These are phyloP conservation scores for Magnolia kwangsiensis DNA, from an alignment of 164 flowering plant genomes.

Conservation along the genomic window DNA sequence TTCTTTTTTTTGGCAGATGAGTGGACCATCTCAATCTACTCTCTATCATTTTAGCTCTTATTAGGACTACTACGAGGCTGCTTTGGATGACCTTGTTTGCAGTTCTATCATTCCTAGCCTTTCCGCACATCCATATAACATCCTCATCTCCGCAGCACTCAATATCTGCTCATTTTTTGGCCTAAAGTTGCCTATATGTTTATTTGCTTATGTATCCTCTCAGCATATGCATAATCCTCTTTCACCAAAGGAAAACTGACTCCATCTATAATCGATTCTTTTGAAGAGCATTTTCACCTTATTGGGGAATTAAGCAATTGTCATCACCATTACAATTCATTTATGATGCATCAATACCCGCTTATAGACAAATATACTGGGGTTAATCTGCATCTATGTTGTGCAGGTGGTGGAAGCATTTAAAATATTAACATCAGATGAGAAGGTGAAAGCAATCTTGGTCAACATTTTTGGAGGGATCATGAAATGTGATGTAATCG, in stretches of 20 bases:
- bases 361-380: background rate
- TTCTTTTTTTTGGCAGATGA: too few relatives aligned
- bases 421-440: slow-evolving; percentile 93
- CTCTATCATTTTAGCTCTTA: too few relatives aligned
- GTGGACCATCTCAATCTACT: too few relatives aligned
- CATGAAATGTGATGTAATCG: slow-evolving; percentile 97
- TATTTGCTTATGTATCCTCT: background rate
- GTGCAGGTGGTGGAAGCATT: slow-evolving; percentile 97
- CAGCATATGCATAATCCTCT: background rate
- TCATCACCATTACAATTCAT: background rate
- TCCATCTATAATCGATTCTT: background rate
- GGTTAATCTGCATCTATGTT: slow-evolving; percentile 4
- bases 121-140: too few relatives aligned
- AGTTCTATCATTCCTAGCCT: too few relatives aligned
- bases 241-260: background rate
- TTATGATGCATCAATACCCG: background rate
- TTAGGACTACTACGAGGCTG: too few relatives aligned
- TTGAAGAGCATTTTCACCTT: background rate
- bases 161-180: too few relatives aligned
- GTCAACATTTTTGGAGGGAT: slow-evolving; percentile 99
- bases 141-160: too few relatives aligned
- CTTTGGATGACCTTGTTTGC: too few relatives aligned
- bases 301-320: too few relatives aligned
- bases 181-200: too few relatives aligned
- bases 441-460: slow-evolving; percentile 95